Base-by-base conservation (phyloP, 2,329 filamentous ascomycete species). In the Curvularia lunata region DNA sequence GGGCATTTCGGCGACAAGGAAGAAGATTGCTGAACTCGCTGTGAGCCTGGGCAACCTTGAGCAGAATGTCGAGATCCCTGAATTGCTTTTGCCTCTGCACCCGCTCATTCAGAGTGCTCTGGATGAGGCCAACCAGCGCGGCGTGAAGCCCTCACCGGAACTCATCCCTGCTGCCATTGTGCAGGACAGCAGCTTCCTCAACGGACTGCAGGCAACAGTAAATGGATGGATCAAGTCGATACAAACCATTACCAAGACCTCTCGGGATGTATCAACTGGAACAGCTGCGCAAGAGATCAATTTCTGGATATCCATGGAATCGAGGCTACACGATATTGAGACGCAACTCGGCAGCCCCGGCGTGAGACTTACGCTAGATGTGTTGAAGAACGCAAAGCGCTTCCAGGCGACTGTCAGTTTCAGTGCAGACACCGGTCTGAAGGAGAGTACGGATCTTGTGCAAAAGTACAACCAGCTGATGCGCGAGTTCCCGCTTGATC, bases 201-300 rank as follows among this genome's bases (percentile, higher is more conserved):
- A 99, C 78, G 92, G 90, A 67, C 83, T 99, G 37, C 95, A 98
- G 75, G 89, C 91, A 49, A 95, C 89, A 48, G 95, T 98, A 59
- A 99, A 98, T 76, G 89, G 89, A 62, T 99, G 95, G 95, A 99
- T 99, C 80, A 96, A 96, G 80, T 96, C 94, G 10, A 99, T 99
- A 64, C 94, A 97, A 76, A 89, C 90, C 47, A 96, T 97, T 67
- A 99, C 95, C 38, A 96, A 96, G 79, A 90, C 97, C 82, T 91
- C 92, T 40, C 88, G 92, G 71, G 95, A 99, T 69, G 88, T 91
- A 0, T 74, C 88, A 75, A 83, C 85, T 64, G 84, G 88, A 30
- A 96, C 92, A 21, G 95, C 95, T 30, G 94, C 91, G 55, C 95
- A 98, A 76, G 95, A 99, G 77, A 97, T 99, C 77, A 97, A 97